Base-by-base conservation (phyloP, 2,329 filamentous ascomycete species). In the Didymella arachidicola region DNA sequence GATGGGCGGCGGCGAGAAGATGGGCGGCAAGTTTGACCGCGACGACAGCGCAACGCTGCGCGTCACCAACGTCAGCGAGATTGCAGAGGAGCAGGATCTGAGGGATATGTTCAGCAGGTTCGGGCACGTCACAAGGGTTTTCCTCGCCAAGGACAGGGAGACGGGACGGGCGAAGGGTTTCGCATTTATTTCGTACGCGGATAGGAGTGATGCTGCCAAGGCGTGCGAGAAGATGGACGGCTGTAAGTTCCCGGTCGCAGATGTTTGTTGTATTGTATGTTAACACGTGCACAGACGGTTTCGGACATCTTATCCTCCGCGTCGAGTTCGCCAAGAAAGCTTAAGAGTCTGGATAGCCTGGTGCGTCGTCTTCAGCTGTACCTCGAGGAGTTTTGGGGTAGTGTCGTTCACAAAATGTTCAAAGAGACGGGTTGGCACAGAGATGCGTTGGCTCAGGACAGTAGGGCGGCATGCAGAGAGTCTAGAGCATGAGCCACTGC, bases 141-240 rank as follows among this genome's bases (percentile, higher is more conserved):
- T 99, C 85, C 81, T 99, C 73, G 95, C 95, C 72, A 98, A 97
- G 86, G 95, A 99, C 82, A 86, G 95, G 77, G 95, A 99, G 73
- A 99, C 95, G 39, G 92, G 93, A 61, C 83, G 94, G 78, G 95
- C 95, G 71, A 99, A 99, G 87, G 95, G 95, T 63, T 99, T 99
- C 78, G 96, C 96, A 26, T 99, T 99, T 79, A 96, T 99, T 84
- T 96, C 92, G 79, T 99, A 95, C 76, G 91, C 90, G 60, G 95
- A 99, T 79, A 85, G 95, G 69, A 80, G 84, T 68, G 95, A 99
- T 79, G 95, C 95, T 68, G 91, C 91, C 70, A 91, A 90, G 82
- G 95, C 95, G 39, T 96, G 92, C 82, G 89, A 90, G 82, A 97
- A 97, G 86, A 94, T 99, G 92, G 95, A 99, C 80, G 95, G 95